A percentile compares a stretch with the other conserved stretches of the same genome.
phyloP scores from a whole-genome alignment of 257 asterid species.

The Plantago elongata region DNA sequence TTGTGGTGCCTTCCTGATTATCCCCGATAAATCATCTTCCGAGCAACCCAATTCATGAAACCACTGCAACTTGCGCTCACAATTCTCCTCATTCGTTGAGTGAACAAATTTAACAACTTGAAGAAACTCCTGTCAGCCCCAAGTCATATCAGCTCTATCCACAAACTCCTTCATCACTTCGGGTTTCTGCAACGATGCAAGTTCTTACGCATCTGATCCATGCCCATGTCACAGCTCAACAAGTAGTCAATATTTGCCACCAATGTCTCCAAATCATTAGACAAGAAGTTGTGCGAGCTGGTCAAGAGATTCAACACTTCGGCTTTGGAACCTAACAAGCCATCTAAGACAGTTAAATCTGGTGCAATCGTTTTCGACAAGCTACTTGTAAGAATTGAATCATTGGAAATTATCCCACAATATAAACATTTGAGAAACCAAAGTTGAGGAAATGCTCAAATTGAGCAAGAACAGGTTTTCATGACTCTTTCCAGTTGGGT shows the following conservation, averaged over 20 bases:
- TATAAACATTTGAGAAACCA: neutral
- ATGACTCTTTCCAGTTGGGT: conserved; percentile 6
- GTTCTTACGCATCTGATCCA: neutral
- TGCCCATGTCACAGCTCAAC: neutral
- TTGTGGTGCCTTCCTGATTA: too few species aligned
- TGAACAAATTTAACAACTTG: neutral
- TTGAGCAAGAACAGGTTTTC: too few species aligned
- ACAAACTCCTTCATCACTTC: neutral
- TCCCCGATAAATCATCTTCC: too few species aligned
- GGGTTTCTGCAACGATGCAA: conserved; percentile 3
- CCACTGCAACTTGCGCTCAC: neutral
- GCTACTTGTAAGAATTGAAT: neutral
- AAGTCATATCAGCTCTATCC: neutral
- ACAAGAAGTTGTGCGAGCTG: neutral
- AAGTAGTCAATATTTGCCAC: conserved; percentile 2
- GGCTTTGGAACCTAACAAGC: conserved; percentile 1
- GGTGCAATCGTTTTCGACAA: neutral
- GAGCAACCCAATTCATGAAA: too few species aligned
- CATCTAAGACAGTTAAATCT: neutral
- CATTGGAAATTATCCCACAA: neutral
- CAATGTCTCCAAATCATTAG: neutral
- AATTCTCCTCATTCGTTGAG: neutral
- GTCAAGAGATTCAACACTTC: conserved; percentile 4
- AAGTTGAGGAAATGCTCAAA: conserved; percentile 9
- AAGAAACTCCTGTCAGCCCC: neutral